phyloP scores from a whole-genome alignment of 805 yeast genomes.

The Saccharomycodes ludwigii region DNA sequence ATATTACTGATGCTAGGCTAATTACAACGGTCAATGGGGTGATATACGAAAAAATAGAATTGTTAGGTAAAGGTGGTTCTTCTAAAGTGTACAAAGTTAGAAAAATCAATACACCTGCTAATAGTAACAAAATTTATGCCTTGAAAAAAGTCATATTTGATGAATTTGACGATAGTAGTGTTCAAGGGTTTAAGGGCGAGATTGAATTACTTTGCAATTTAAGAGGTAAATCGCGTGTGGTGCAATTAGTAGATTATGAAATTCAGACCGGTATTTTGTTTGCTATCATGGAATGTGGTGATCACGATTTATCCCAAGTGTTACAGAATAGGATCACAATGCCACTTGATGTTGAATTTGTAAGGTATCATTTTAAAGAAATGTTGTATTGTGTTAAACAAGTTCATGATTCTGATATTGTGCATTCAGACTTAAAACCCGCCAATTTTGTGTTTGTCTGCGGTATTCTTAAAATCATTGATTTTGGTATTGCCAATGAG shows the following conservation, averaged over 20 bases:
- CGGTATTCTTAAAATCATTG: slow-evolving; percentile 79
- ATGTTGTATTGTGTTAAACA: slow-evolving; percentile 71
- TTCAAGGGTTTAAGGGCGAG: slow-evolving; percentile 80
- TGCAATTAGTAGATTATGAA: slow-evolving; percentile 63
- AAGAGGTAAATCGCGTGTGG: slow-evolving; percentile 56
- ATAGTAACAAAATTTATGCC: slow-evolving; percentile 52
- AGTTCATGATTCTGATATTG: slow-evolving; percentile 80
- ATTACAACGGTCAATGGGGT: slow-evolving; percentile 40
- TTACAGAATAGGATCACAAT: slow-evolving; percentile 40
- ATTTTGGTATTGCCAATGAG: slow-evolving; percentile 92
- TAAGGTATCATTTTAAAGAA: slow-evolving; percentile 67
- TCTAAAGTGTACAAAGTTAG: slow-evolving; percentile 79
- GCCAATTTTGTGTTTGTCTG: slow-evolving; percentile 68
- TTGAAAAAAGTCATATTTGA: slow-evolving; percentile 72
- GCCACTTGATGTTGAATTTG: slow-evolving; percentile 60
- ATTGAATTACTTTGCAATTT: slow-evolving; percentile 59
- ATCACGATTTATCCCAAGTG: slow-evolving; percentile 76
- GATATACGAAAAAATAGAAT: slow-evolving; percentile 61
- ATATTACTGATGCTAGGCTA: not conserved
- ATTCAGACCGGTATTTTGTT: slow-evolving; percentile 49
- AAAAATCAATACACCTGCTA: slow-evolving; percentile 20
- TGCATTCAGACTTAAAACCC: slow-evolving; percentile 68
- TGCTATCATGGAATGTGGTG: slow-evolving; percentile 92
- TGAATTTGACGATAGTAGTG: slow-evolving; percentile 64
- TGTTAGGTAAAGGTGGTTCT: slow-evolving; percentile 84